Conservation (phyloP, 495 filamentous ascomycete genomes). For the Sordaria brevicollis region DNA sequence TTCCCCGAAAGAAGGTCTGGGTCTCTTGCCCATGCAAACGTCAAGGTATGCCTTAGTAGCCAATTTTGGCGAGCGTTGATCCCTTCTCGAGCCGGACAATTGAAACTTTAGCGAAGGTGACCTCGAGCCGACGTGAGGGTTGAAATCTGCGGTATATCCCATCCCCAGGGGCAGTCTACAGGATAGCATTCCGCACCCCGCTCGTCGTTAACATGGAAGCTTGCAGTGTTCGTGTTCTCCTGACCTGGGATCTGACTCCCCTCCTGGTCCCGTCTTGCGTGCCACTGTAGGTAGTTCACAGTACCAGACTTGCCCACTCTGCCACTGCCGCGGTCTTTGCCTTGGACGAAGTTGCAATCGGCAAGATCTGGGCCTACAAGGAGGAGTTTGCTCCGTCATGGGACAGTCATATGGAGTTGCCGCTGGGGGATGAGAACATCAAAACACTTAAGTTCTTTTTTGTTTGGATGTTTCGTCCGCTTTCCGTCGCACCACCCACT, state of each 20-base stretch:
- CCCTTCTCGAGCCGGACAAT: not conserved
- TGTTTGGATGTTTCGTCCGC: not conserved
- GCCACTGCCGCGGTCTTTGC: too few relatives aligned
- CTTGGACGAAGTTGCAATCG: not conserved
- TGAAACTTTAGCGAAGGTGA: not conserved
- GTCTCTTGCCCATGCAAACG: too few relatives aligned
- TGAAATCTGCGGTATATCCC: not conserved
- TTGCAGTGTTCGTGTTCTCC: too few relatives aligned
- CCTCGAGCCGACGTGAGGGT: not conserved
- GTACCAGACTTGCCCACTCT: not conserved
- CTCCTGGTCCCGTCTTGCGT: too few relatives aligned
- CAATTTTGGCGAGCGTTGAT: not conserved
- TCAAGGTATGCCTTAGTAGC: not conserved
- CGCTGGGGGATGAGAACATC: not conserved
- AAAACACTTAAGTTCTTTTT: not conserved
- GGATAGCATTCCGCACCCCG: too few relatives aligned
- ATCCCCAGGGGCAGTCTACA: not conserved
- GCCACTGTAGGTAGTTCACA: too few relatives aligned
- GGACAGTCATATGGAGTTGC: too few relatives aligned
- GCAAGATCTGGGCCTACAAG: not conserved
- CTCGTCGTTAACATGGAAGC: not conserved
- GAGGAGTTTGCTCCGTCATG: not conserved
- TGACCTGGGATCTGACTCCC: too few relatives aligned
- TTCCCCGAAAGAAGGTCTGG: not conserved
- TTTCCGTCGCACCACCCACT: not conserved